These are phyloP conservation scores for Paxillus involutus DNA, from an alignment of 768 basidiomycete genomes.

Conservation along the genomic window DNA sequence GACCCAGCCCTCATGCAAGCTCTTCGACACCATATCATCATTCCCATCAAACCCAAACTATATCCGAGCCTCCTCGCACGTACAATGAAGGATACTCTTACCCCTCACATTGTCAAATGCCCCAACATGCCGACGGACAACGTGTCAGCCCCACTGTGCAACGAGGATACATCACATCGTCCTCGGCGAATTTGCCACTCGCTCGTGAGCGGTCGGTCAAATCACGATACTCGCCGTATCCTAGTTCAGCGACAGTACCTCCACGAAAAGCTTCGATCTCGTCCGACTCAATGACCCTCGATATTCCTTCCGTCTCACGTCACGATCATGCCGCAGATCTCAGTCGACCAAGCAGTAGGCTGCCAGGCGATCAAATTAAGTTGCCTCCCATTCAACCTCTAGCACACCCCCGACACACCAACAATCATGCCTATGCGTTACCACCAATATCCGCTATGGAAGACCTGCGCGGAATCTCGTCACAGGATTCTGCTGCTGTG, in stretches of 20 bases:
- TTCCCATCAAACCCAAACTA: conserved; percentile 22
- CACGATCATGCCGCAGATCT: conserved; percentile 30
- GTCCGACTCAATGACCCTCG: conserved; percentile 31
- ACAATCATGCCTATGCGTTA: conserved; percentile 48
- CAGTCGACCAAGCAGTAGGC: conserved; percentile 14
- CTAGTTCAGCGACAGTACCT: conserved; percentile 24
- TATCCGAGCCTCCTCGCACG: conserved; percentile 20
- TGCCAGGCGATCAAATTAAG: conserved; percentile 37
- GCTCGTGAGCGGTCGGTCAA: conserved; percentile 22
- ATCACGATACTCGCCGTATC: conserved; percentile 49
- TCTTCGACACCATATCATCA: conserved; percentile 22
- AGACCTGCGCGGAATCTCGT: conserved; percentile 51
- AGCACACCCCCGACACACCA: conserved; percentile 24
- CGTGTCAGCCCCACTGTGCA: conserved; percentile 32
- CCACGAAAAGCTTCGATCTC: conserved; percentile 25
- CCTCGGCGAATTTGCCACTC: conserved; percentile 25
- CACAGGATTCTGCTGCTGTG: conserved; percentile 63
- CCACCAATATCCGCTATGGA: conserved; percentile 73
- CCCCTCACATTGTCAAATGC: conserved; percentile 27
- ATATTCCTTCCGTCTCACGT: conserved; percentile 35
- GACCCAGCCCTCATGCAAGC: conserved; percentile 19
- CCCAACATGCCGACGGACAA: conserved; percentile 15
- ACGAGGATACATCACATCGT: conserved; percentile 26
- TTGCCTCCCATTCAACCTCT: conserved; percentile 44
- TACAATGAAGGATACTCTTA: conserved; percentile 30